A percentile compares a stretch with the other conserved stretches of the same genome.
phyloP scores from a whole-genome alignment of 352 stramenopile genomes.

The Globisporangium acanthophoron region DNA sequence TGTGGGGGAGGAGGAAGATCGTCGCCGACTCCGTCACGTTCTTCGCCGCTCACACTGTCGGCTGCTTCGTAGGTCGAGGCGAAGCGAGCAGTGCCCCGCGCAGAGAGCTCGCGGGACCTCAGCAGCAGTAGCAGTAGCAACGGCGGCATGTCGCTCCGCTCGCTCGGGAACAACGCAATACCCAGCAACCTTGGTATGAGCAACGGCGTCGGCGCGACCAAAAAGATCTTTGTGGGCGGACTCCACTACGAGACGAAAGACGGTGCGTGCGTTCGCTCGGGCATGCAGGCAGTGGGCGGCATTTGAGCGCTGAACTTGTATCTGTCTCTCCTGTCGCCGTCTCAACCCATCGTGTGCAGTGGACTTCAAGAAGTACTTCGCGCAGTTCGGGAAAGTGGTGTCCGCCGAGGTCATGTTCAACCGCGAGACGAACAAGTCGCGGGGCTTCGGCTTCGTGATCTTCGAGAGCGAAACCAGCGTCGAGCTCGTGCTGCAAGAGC shows the following conservation, averaged over 20 bases:
- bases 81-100: constrained; percentile 87
- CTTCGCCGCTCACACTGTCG: constrained; percentile 7
- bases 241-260: constrained; percentile 93
- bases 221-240: constrained; percentile 92
- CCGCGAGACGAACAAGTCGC: constrained; percentile 92
- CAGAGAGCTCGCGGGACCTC: constrained; percentile 77
- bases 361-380: constrained; percentile 91
- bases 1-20: too few relatives aligned
- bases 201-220: constrained; percentile 69
- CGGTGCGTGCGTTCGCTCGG: constrained; percentile 34
- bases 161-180: constrained; percentile 42
- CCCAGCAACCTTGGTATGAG: constrained; percentile 40
- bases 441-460: constrained; percentile 93
- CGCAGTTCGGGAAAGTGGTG: constrained; percentile 90
- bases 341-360: constrained; percentile 22
- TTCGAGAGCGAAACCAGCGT: constrained; percentile 88
- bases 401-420: constrained; percentile 95
- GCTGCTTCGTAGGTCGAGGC: constrained; percentile 70
- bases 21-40: not conserved
- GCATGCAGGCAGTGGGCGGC: not conserved
- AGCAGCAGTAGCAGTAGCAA: constrained; percentile 25
- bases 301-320: not conserved
- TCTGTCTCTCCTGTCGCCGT: not conserved
- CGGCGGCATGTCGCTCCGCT: constrained; percentile 34
- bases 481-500: constrained; percentile 81